Percentiles rank a stretch among this genome's conserved stretches.
Evolutionary conservation across 2,329 filamentous ascomycete genomes (phyloP).

Genomic region (Trichoderma harzianum): DNA sequence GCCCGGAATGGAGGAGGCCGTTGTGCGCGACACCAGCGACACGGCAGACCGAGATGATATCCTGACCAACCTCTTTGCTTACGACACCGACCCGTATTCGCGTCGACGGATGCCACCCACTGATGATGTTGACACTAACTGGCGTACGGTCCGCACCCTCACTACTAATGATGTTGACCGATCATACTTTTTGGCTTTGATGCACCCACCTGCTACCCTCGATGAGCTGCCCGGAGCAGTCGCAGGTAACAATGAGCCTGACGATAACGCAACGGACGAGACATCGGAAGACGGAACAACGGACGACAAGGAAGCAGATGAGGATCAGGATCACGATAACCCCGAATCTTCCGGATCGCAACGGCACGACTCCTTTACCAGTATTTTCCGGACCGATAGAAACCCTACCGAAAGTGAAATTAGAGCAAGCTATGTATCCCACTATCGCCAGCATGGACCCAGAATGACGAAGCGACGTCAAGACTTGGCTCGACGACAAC

Average conservation of each 20-base stretch:
- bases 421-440: constrained; percentile 37
- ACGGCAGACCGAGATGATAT: constrained; percentile 59
- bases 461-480: constrained; percentile 40
- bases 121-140: constrained; percentile 35
- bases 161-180: constrained; percentile 33
- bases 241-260: constrained; percentile 30
- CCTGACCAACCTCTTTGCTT: constrained; percentile 51
- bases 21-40: constrained; percentile 60
- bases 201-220: constrained; percentile 45
- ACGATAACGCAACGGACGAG: constrained; percentile 25
- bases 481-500: constrained; percentile 47
- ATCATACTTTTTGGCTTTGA: constrained; percentile 42
- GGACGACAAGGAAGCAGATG: constrained; percentile 25
- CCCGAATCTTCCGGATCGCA: not conserved
- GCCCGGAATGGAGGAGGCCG: constrained; percentile 53
- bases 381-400: constrained; percentile 16
- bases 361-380: not conserved
- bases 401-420: constrained; percentile 41
- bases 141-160: constrained; percentile 33
- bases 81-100: constrained; percentile 30
- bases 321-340: constrained; percentile 23
- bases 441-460: constrained; percentile 35
- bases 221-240: constrained; percentile 43
- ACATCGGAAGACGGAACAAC: constrained; percentile 25
- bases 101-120: constrained; percentile 29